Base-by-base conservation (phyloP, 2,329 filamentous ascomycete species). In the Cladosporium sp. region DNA sequence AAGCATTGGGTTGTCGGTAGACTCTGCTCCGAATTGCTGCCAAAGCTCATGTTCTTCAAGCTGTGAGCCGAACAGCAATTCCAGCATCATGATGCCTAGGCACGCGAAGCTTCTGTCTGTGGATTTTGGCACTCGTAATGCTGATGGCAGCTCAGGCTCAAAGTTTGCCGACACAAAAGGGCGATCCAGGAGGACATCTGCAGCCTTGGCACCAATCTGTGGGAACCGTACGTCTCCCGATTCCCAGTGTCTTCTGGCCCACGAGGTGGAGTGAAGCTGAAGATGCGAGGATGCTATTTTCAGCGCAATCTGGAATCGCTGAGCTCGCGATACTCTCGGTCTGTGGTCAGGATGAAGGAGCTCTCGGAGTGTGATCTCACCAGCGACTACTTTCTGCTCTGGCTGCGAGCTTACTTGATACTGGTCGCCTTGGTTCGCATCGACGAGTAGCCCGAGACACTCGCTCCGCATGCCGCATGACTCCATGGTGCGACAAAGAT, bases 51-150 rank as follows among this genome's bases (percentile, higher is more conserved):
- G 63, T 8, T 59, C 63, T 44, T 68, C 66, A 12, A 69, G 55
- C 8, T 34, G 10, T 5, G 14, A 10, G 6, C 64, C 66, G 38
- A 64, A 68, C 18, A 52, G 54, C 2, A 69, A 26, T 52, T 69
- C 68, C 24, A 69, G 51, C 32, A 69, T 47, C 32, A 69, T 68
- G 59, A 69, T 64, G n/a, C 68, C 68, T 12, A 69, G 62, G 44
- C 66, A 65, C 11, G 49, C 65, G 41, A 69, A 69, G 54, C 68
- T 69, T 34, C 55, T 65, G 47, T 68, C 61, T 4, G 54, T 65
- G 21, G 32, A 28, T n/a, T 61, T 68, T 4, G 60, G 49, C 3
- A 12, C n/a, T 11, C 34, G 14, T 30, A 32, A 15, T 12, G 18
- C 21, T 7, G 5, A 18, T 14, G 65, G 49, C 11, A 49, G 24